Evolutionary conservation across 2,329 filamentous ascomycete species (phyloP).

Genomic region (Immersiporthe knoxdaviesiana): DNA sequence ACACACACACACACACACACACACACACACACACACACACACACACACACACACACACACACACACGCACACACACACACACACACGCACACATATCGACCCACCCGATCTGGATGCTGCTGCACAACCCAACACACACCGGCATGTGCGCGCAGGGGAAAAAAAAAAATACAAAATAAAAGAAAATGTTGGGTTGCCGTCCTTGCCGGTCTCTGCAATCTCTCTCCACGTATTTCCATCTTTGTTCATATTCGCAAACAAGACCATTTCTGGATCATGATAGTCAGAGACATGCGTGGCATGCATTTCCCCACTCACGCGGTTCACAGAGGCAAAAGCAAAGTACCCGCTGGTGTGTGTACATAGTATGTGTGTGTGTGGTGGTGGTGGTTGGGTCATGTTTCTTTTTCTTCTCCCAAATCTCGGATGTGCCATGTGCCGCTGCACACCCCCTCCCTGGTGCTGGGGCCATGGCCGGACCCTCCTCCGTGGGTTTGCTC

Average conservation of each 20-base stretch:
- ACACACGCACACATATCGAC: neutral
- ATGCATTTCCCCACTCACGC: neutral
- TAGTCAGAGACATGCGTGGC: neutral
- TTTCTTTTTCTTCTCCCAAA: slow-evolving; percentile 6
- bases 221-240: no score
- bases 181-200: slow-evolving; percentile 9
- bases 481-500: neutral
- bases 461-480: neutral
- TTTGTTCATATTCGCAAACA: neutral
- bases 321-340: neutral
- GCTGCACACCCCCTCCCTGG: slow-evolving; percentile 7
- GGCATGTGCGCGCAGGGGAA: neutral
- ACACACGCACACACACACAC: neutral
- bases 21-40: neutral
- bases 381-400: neutral
- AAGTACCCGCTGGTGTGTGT: no score
- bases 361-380: no score
- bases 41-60: neutral
- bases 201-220: neutral
- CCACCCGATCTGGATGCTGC: slow-evolving; percentile 9
- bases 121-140: no score
- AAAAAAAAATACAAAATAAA: neutral
- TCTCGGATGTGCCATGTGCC: slow-evolving; percentile 26
- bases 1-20: neutral
- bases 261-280: slow-evolving; percentile 3